Percentiles rank a stretch among this genome's conserved stretches.
These are phyloP conservation scores for Aspergillus niger DNA, from an alignment of 2,329 filamentous ascomycete species.

Conservation along the genomic window DNA sequence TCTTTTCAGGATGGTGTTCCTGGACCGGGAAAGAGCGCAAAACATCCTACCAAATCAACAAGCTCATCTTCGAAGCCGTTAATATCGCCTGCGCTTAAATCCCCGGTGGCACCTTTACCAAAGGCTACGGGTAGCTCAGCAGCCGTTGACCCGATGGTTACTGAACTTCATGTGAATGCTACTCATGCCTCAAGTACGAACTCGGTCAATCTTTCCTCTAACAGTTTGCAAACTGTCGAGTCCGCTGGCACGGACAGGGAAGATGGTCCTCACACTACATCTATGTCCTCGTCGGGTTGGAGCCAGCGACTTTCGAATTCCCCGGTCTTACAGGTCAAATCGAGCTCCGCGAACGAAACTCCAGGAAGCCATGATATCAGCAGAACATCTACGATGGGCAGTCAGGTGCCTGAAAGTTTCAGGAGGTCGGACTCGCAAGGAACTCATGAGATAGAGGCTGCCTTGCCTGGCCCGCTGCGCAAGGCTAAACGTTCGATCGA, in stretches of 20 bases:
- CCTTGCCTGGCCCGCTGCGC: constrained; percentile 25
- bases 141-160: constrained; percentile 49
- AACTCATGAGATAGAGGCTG: constrained; percentile 31
- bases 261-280: constrained; percentile 32
- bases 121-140: constrained; percentile 34
- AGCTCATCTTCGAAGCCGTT: constrained; percentile 47
- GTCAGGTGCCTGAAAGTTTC: constrained; percentile 25
- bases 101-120: constrained; percentile 39
- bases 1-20: constrained; percentile 31
- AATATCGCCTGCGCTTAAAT: constrained; percentile 39
- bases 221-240: constrained; percentile 33
- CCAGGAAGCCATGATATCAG: constrained; percentile 21
- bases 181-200: constrained; percentile 33
- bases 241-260: constrained; percentile 32
- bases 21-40: constrained; percentile 36
- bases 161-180: constrained; percentile 48
- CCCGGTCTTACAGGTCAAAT: constrained; percentile 36
- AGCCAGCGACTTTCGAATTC: constrained; percentile 35
- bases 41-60: constrained; percentile 43
- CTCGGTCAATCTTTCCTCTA: constrained; percentile 35
- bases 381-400: constrained; percentile 23
- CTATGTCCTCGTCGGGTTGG: constrained; percentile 34
- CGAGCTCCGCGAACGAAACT: constrained; percentile 32
- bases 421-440: constrained; percentile 33
- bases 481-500: constrained; percentile 31